phyloP scores from a whole-genome alignment of 2,329 filamentous ascomycete genomes.

The Cadophora malorum region DNA sequence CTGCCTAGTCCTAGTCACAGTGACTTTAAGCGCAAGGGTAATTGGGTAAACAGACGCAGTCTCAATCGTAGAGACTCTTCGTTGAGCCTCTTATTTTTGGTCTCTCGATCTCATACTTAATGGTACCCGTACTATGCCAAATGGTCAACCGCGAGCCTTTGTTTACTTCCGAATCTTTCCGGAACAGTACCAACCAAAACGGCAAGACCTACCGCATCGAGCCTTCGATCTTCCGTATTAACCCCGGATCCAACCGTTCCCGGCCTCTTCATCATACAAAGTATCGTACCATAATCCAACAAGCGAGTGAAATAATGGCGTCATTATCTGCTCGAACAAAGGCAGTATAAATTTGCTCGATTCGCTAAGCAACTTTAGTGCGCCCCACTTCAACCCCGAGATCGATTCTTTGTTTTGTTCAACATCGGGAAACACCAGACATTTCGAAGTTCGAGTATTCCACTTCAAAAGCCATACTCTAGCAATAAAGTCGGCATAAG shows the following conservation, averaged over 20 bases:
- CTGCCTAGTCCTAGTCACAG: no score
- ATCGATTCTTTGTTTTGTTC: conserved; percentile 4
- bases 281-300: background rate
- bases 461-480: background rate
- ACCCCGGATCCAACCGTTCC: no score
- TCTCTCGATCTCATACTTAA: no score
- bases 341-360: background rate
- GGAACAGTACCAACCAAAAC: background rate
- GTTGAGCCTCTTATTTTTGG: no score
- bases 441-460: background rate
- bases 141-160: no score
- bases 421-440: background rate
- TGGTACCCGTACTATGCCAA: no score
- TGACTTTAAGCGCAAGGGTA: no score
- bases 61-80: no score
- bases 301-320: background rate
- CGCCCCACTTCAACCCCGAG: background rate
- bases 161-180: conserved; percentile 9
- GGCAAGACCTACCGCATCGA: background rate
- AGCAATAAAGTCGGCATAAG: background rate
- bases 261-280: background rate
- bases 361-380: background rate
- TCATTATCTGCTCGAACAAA: conserved; percentile 1
- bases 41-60: no score
- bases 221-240: no score